Evolutionary conservation across 257 asterid species (phyloP), one percentile per base, ranked within the genome.

Genomic region (Nicotiana benthamiana): DNA sequence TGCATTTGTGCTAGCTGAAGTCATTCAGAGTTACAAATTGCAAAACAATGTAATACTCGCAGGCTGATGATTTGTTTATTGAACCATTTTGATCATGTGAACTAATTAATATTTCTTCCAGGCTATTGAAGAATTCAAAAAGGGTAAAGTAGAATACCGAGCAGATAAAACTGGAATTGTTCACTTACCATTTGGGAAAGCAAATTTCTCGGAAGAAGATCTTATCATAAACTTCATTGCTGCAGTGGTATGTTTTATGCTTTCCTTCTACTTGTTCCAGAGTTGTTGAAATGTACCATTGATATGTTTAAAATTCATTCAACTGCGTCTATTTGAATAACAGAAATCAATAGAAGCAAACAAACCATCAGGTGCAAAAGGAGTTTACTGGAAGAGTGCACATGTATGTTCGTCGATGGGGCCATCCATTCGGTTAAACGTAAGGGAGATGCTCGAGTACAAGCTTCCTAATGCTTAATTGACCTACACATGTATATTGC

Each of bases 151-250:
- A 22, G 99, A 95, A 85, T 93, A 80, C 80, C 91, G 99, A 84
- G 99, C 99, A 67, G 99, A 95, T 87, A 95, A 95, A 91, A 93
- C 99, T 28, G 99, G 99, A 88, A 95, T 95, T 28, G 99, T 95
- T 63, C 98, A 95, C 92, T 54, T 95, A 75, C 99, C 99, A 79
- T 93, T 93, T 51, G 99, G 99, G 52, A 93, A 95, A 87, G 92
- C 89, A 75, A 75, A 88, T 83, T 93, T 95, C 81, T 88, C 97
- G 51, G 99, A 94, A 90, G 99, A 91, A 54, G 99, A 95, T 89
- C 98, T 95, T 62, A 74, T 84, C 9, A 77, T 86, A 27, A 95
- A 95, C 91, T 89, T 95, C 70, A 91, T 95, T 30, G 97, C 99
- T 75, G 94, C 92, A 1, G 95, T 88, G 94, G 99, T 93, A 89